Base-by-base conservation (phyloP, 192 early-diverging fungal genomes). In the Backusella mclennaniae region DNA sequence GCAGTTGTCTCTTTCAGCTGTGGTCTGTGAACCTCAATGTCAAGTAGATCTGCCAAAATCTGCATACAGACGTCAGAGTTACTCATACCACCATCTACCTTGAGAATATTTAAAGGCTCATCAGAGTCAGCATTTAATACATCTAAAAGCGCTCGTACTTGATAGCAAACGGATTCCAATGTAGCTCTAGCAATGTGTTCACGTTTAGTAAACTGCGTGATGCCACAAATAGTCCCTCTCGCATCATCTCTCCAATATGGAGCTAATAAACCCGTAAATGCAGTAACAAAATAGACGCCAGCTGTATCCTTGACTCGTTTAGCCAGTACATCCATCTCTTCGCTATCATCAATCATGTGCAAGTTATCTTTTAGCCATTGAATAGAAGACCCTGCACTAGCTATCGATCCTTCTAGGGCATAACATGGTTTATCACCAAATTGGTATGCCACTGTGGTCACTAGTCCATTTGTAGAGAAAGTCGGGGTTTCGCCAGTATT, bases 211-310 rank as follows among this genome's bases (percentile, higher is more conserved):
- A 91, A 96, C 78, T 95, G 94, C 0, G 96, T 97, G 63, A 98
- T 85, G 12, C 96, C 96, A 73, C 93, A 87, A 36, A 98, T 92
- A 76, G 87, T 89, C 33, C 93, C 95, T 38, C 95, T 90, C 11
- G 95, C 96, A 84, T 97, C 96, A 46, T 92, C 90, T 38, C 94
- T 84, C 96, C 96, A 98, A 83, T 98, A 94, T 4, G 96, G 96
- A 17, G 96, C 95, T 87, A 94, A 97, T 36, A 98, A 87, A 1
- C 96, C 96, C 17, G 90, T 90, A 80, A 98, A 97, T 0, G 96
- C 96, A 0, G 96, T 95, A 35, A 98, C 95, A 91, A 98, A 98
- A 83, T 96, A 96, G 36, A 98, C 94, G 29, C 93, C 95, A 59
- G 92, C 95, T 33, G 90, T 96, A 70, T 94, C 87, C n/a, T 87